Base-by-base conservation (phyloP, 2,329 filamentous ascomycete species). In the Alternaria tenuissima region DNA sequence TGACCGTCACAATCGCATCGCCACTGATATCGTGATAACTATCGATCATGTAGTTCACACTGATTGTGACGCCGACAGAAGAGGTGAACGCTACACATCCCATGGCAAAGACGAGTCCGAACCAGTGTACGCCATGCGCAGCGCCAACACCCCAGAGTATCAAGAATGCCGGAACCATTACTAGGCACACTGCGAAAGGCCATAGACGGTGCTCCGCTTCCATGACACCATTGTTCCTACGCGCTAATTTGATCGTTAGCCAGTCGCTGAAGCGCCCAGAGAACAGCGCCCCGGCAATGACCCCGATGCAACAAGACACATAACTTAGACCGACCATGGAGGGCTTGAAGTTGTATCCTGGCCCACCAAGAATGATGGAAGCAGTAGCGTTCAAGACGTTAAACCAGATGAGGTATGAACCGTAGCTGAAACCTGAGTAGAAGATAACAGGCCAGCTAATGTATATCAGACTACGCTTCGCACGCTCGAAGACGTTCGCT, bases 131-230 rank as follows among this genome's bases (percentile, higher is more conserved):
- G 5, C 77, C 62, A 34, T 83, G 78, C 42, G 81, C 81, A 3
- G 84, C 82, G 5, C 84, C 84, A 0, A 85, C 80, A 30, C 84
- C 84, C 82, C 83, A 85, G 1, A 85, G 70, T 39, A 85, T 78
- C 4, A 84, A 71, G 0, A 78, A 80, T 9, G 74, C 78, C 0
- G 83, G 81, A 5, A 83, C 74, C 26, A 84, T 66, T 4, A 85
- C 55, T 11, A 80, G 57, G 11, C 78, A 79, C 1, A 74, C 68
- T 2, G 69, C 52, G 60, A 82, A 80, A 1, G 79, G 72, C 76
- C 79, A 82, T 0, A 82, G 65, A 0, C 78, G 68, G 47, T 80
- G 72, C 53, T 82, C 80, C 0, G 79, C 68, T 61, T 82, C 80
- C 32, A 77, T 67, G 12, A 81, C 71, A 22, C 80, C 80, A 9